These are phyloP conservation scores for Diutina rugosa DNA, from an alignment of 1,139 yeast species.

Conservation along the genomic window DNA sequence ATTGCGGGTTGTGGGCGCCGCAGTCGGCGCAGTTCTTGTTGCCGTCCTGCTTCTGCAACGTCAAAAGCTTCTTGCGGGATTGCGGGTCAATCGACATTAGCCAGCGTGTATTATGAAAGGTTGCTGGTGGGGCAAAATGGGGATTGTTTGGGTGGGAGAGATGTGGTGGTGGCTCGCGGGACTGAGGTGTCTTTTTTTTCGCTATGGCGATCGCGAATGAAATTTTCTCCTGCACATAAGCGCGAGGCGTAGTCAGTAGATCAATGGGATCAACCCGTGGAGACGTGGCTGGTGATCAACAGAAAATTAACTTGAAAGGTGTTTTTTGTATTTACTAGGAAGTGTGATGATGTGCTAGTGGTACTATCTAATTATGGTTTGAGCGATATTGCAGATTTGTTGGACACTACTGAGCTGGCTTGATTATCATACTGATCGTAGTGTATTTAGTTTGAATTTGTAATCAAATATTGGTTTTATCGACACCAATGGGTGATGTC, in stretches of 20 bases:
- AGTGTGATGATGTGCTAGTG: background rate
- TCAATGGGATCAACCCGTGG: background rate
- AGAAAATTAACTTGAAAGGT: background rate
- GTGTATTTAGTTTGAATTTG: too few species aligned
- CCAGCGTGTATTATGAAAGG: background rate
- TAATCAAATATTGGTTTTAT: too few species aligned
- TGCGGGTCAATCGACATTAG: slow-evolving; percentile 77
- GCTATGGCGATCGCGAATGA: background rate
- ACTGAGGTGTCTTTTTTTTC: background rate
- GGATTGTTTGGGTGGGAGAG: background rate
- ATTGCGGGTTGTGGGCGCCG: slow-evolving; percentile 90
- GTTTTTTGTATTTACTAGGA: too few species aligned
- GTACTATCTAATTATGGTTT: too few species aligned
- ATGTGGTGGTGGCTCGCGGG: background rate
- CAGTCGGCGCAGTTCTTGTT: slow-evolving; percentile 93
- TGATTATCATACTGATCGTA: too few species aligned
- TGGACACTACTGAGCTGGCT: too few species aligned
- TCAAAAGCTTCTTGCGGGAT: slow-evolving; percentile 68
- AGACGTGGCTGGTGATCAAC: background rate
- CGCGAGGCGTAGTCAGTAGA: background rate
- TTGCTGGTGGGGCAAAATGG: background rate
- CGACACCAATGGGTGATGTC: too few species aligned
- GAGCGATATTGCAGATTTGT: background rate
- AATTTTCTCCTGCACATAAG: background rate
- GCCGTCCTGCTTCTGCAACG: slow-evolving; percentile 66